Percentiles rank a stretch among this genome's conserved stretches.
phyloP scores from a whole-genome alignment of 164 flowering plant species.

The Vitis rotundifolia region DNA sequence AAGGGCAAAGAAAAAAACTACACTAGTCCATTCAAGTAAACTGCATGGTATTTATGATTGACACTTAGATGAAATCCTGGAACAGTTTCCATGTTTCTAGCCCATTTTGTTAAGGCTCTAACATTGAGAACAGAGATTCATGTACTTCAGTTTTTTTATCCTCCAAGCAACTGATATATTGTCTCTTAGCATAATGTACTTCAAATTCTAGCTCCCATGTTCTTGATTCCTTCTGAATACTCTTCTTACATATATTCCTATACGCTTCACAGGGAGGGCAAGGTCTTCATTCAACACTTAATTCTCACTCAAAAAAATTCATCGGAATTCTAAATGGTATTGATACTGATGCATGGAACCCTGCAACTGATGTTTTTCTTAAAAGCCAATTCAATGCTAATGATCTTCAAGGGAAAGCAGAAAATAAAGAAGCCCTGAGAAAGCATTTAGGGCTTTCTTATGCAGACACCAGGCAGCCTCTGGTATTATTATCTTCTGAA shows the following conservation, averaged over 20 bases:
- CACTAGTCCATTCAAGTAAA: too few relatives aligned
- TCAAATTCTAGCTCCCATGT: too few relatives aligned
- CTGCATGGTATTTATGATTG: too few relatives aligned
- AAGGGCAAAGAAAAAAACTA: too few relatives aligned
- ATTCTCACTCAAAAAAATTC: constrained; percentile 80
- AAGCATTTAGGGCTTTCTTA: constrained; percentile 63
- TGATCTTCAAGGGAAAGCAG: constrained; percentile 81
- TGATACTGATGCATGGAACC: constrained; percentile 93
- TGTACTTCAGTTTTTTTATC: too few relatives aligned
- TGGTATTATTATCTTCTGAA: constrained; percentile 50
- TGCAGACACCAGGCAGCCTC: constrained; percentile 52
- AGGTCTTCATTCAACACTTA: constrained; percentile 79
- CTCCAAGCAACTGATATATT: too few relatives aligned
- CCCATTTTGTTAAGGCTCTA: too few relatives aligned
- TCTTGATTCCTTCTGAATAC: not conserved
- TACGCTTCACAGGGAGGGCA: constrained; percentile 63
- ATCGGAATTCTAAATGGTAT: constrained; percentile 93
- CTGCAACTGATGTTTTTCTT: constrained; percentile 69
- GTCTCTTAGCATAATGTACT: too few relatives aligned
- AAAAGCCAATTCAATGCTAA: constrained; percentile 72
- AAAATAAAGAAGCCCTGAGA: constrained; percentile 70
- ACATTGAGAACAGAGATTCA: too few relatives aligned
- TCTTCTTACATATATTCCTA: not conserved
- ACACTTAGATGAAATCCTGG: too few relatives aligned
- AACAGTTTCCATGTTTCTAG: too few relatives aligned